Evolutionary conservation across 1,284 basidiomycete species (phyloP).

Genomic region (Meira miltonrushii): DNA sequence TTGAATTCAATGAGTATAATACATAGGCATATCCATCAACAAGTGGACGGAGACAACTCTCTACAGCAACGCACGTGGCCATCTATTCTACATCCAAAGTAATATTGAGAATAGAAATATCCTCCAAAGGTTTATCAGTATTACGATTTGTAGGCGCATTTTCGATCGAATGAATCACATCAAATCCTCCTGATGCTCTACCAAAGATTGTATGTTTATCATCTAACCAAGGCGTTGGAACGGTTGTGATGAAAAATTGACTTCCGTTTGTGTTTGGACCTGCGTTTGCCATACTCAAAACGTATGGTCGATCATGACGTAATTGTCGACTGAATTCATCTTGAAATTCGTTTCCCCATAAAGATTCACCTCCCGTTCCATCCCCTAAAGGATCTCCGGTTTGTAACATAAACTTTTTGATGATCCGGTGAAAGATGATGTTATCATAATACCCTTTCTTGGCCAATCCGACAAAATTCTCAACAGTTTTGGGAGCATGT

Average conservation of each 20-base stretch:
- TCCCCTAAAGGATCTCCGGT: constrained; percentile 95
- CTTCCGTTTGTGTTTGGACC: constrained; percentile 86
- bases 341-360: constrained; percentile 92
- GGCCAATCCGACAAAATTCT: constrained; percentile 95
- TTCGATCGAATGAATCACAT: constrained; percentile 73
- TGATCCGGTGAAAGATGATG: constrained; percentile 93
- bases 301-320: constrained; percentile 89
- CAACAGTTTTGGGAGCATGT: constrained; percentile 86
- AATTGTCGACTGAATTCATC: constrained; percentile 85
- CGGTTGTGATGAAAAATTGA: constrained; percentile 98
- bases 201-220: constrained; percentile 62
- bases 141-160: constrained; percentile 58
- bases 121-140: constrained; percentile 51
- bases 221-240: constrained; percentile 83
- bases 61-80: constrained; percentile 2
- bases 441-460: constrained; percentile 87
- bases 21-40: not conserved
- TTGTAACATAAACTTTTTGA: constrained; percentile 99
- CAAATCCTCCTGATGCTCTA: constrained; percentile 57
- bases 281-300: constrained; percentile 98
- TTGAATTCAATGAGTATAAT: no score
- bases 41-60: not conserved
- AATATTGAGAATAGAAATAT: constrained; percentile 17
- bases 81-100: not conserved
- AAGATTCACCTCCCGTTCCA: constrained; percentile 86